Evolutionary conservation across 2,329 filamentous ascomycete genomes (phyloP), one percentile per base, ranked within the genome.

Genomic region (Cercospora berteroae): DNA sequence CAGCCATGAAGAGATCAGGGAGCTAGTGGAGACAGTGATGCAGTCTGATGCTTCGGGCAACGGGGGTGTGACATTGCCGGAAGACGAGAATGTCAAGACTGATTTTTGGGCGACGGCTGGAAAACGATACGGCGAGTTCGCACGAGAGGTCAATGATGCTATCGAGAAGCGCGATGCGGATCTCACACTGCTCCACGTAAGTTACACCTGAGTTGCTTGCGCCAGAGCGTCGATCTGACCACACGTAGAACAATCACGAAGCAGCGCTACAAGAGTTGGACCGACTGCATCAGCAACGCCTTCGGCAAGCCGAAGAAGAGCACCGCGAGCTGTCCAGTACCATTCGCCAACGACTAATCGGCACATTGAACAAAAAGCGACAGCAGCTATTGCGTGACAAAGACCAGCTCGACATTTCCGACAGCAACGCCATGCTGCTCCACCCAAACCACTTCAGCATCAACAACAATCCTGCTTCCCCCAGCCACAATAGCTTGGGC

Each of bases 81-180:
- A 78, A 20, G 80, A 80, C 20, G 79, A 81, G 18, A 81, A 79
- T 86, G 80, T 86, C 77, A 92, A 90, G 63, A 90, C 91, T 81
- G 93, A 89, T 72, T 87, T 86, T 77, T 81, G 83, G 52, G 84
- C 83, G 33, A 79, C 87, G 72, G 85, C 93, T 36, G 95, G 95
- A 1, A 92, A 89, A 74, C 88, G 90, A 76, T 97, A 97, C 78
- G 86, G 90, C 67, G 89, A 92, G 72, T 98, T 96, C 81, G 88
- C 95, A 20, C 88, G 92, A 72, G 89, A 94, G 69, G 87, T 97
- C 63, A 96, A 97, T 77, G 90, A 96, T 78, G 86, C 93, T 7
- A 89, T 97, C 72, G 94, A 98, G 79, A 87, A 92, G 75, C 88
- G 92, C 73, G 95, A 99, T 82, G 89, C 91, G 70, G 89, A 94